phyloP scores from a whole-genome alignment of 1,284 basidiomycete genomes.

The Caloboletus inedulis region DNA sequence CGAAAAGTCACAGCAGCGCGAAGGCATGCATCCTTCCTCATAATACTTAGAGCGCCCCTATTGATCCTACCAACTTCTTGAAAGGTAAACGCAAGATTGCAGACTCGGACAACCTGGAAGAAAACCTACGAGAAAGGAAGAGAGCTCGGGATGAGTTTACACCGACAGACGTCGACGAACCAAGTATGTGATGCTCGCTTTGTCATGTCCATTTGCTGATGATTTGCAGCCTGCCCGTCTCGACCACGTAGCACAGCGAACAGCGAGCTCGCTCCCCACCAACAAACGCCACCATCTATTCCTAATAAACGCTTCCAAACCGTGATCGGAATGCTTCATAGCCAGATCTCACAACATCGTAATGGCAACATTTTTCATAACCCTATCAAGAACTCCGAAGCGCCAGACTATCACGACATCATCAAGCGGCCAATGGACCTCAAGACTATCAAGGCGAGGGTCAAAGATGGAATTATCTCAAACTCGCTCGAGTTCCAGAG shows the following conservation, averaged over 20 bases:
- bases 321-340: conserved; percentile 76
- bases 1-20: conserved; percentile 18
- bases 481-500: conserved; percentile 85
- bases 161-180: conserved; percentile 56
- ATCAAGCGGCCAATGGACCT: conserved; percentile 92
- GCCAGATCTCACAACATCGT: conserved; percentile 78
- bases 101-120: conserved; percentile 47
- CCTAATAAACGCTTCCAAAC: conserved; percentile 74
- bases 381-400: conserved; percentile 84
- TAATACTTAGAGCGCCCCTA: not conserved
- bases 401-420: conserved; percentile 87
- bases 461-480: conserved; percentile 78
- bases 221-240: conserved; percentile 14
- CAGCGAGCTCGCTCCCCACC: conserved; percentile 21
- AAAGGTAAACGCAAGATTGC: conserved; percentile 69
- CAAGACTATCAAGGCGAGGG: conserved; percentile 79
- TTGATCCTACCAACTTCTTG: not conserved
- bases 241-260: conserved; percentile 19
- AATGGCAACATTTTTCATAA: conserved; percentile 89
- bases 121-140: conserved; percentile 58
- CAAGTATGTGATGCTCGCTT: conserved; percentile 35
- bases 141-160: conserved; percentile 61
- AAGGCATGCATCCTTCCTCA: conserved; percentile 17
- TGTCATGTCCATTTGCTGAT: conserved; percentile 6
- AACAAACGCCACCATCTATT: conserved; percentile 29